Base-by-base conservation (phyloP, 345 rosid genomes). In the Citrus inodora region DNA sequence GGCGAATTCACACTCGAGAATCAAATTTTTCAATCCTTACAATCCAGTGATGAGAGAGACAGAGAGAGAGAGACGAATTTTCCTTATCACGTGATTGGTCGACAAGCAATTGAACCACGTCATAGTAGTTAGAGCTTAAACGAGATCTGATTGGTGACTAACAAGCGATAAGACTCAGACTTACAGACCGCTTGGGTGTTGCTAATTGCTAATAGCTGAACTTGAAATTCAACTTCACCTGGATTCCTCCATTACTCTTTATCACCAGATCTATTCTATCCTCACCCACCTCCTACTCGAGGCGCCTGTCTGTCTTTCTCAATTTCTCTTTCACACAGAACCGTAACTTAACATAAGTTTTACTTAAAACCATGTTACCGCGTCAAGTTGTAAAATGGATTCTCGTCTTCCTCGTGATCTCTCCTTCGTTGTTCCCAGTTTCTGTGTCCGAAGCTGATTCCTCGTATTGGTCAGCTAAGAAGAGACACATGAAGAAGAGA, bases 401-500 rank as follows among this genome's bases (percentile, higher is more conserved):
- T 56, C 63, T 87, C 71, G 42, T 87, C 76, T 77, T 87, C 84
- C 87, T 95, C 27, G 79, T 85, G 51, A 5, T 90, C 14, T 88
- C 88, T 68, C 84, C 83, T 38, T 56, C 67, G 62, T 76, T 82
- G 42, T 64, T 86, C 76, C 32, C 78, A 21, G 79, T 74, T 30
- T 87, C 87, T 14, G 60, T 33, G 53, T 81, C 89, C 67, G 81
- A 72, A 30, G 56, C 71, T 21, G 86, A 92, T 85, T 78, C 83
- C 75, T 91, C 17, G 51, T 46, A 69, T 78, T 89, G 79, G 89
- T 82, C 85, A 14, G 87, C 88, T 71, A 92, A 85, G 90, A 87
- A 87, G 94, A 84, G 78, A 61, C 87, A 75, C 66, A 83, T 93
- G 94, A 88, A 92, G 61, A 97, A 90, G 76, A 88, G 92, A 92